phyloP scores from a whole-genome alignment of 2,329 filamentous ascomycete species.

The Hypoxylon sp. region DNA sequence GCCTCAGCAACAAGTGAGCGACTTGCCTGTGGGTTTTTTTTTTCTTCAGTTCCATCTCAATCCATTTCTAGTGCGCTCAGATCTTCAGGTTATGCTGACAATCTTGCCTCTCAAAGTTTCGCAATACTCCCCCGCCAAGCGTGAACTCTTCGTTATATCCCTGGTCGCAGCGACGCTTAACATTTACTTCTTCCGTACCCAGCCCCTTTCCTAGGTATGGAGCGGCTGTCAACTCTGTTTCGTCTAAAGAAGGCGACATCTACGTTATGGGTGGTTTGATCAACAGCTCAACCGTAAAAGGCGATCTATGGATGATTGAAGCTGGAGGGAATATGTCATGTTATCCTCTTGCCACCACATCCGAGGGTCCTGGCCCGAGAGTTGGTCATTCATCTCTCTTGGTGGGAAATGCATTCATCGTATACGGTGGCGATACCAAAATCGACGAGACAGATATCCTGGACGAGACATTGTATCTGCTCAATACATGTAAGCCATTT shows the following conservation, averaged over 20 bases:
- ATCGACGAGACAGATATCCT: constrained; percentile 91
- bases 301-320: constrained; percentile 98
- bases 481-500: constrained; percentile 89
- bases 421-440: constrained; percentile 98
- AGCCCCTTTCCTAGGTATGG: constrained; percentile 97
- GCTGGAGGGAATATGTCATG: constrained; percentile 89
- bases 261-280: constrained; percentile 98
- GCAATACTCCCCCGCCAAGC: constrained; percentile 63
- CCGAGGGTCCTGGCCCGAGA: constrained; percentile 93
- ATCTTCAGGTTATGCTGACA: constrained; percentile 22
- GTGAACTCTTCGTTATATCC: constrained; percentile 89
- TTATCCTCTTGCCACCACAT: constrained; percentile 90
- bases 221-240: constrained; percentile 91
- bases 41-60: constrained; percentile 7
- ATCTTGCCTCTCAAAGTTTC: constrained; percentile 59
- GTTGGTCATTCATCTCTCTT: constrained; percentile 95
- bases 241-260: constrained; percentile 96
- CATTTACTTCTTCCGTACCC: constrained; percentile 84
- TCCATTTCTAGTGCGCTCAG: not conserved
- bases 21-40: constrained; percentile 57
- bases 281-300: constrained; percentile 94
- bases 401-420: constrained; percentile 98
- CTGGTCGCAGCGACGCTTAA: constrained; percentile 92
- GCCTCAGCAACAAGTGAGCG: constrained; percentile 50
- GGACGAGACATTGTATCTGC: constrained; percentile 94